These are phyloP conservation scores for Labyrinthula sp. DNA, from an alignment of 352 stramenopile species.

Conservation along the genomic window DNA sequence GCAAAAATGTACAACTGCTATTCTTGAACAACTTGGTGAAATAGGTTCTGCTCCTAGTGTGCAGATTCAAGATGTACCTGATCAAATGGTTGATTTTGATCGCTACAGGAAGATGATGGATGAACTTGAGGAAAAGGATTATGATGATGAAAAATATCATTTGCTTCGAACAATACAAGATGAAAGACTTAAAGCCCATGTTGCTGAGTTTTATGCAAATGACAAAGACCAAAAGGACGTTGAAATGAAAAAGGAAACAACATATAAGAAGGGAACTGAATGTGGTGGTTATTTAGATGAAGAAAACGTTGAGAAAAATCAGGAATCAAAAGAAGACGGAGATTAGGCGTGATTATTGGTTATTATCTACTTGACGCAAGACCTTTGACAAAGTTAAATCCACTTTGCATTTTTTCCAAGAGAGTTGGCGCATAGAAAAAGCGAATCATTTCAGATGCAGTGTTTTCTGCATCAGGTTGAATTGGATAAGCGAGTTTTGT, in stretches of 20 bases:
- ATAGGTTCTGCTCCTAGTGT: slow-evolving; percentile 82
- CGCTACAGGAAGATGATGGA: slow-evolving; percentile 35
- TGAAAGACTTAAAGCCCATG: slow-evolving; percentile 42
- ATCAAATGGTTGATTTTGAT: slow-evolving; percentile 33
- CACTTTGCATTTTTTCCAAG: no score
- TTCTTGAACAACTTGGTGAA: slow-evolving; percentile 79
- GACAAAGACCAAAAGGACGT: slow-evolving; percentile 16
- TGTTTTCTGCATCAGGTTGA: no score
- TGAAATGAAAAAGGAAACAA: slow-evolving; percentile 3
- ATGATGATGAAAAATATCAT: slow-evolving; percentile 30
- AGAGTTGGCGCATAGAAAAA: no score
- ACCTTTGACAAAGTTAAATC: no score
- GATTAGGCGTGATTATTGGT: no score
- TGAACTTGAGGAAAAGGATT: slow-evolving; percentile 32
- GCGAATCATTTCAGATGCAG: no score
- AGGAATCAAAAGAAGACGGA: no score
- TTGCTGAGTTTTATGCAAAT: slow-evolving; percentile 55
- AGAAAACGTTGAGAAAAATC: no score
- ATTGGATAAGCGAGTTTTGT: no score
- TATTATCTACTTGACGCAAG: no score
- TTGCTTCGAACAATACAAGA: no score
- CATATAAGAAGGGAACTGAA: slow-evolving; percentile 26
- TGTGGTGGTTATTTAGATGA: slow-evolving; percentile 20
- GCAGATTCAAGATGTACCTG: slow-evolving; percentile 54
- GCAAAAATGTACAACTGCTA: slow-evolving; percentile 40